Conservation (phyloP, 345 rosid species). For the Eucalyptus pauciflora region DNA sequence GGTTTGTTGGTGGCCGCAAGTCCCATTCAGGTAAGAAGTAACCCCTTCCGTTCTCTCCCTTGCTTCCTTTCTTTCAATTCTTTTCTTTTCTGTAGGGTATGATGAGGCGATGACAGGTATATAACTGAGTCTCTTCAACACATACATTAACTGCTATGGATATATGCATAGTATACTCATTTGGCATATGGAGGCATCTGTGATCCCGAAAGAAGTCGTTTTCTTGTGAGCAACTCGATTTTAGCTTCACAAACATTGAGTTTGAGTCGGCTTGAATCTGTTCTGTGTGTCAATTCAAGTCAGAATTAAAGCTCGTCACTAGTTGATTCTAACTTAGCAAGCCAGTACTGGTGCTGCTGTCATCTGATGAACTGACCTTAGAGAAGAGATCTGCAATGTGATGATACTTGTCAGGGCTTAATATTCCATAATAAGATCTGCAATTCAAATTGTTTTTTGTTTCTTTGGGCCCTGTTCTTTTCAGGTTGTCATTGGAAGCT, state of each 20-base stretch:
- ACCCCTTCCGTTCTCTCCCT: not conserved
- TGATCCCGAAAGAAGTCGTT: not conserved
- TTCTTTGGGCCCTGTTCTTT: not conserved
- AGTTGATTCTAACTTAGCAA: not conserved
- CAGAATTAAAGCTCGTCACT: not conserved
- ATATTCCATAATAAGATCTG: not conserved
- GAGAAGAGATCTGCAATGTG: not conserved
- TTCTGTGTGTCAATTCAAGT: not conserved
- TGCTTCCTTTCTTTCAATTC: not conserved
- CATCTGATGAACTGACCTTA: not conserved
- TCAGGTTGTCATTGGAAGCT: conserved; percentile 59
- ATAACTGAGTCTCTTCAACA: not conserved
- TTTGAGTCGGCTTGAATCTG: not conserved
- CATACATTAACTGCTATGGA: not conserved
- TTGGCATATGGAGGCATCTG: not conserved
- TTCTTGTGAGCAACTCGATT: not conserved
- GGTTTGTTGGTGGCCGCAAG: conserved; percentile 53
- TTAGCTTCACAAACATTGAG: not conserved
- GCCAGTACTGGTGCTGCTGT: not conserved
- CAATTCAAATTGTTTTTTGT: not conserved
- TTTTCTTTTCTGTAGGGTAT: not conserved
- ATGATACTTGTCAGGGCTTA: not conserved
- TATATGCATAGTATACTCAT: not conserved
- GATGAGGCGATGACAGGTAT: not conserved
- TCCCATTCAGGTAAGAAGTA: conserved; percentile 45